Percentiles rank a stretch among this genome's conserved stretches.
phyloP scores from a whole-genome alignment of 2,329 filamentous ascomycete species.

The Cladophialophora chaetospira region DNA sequence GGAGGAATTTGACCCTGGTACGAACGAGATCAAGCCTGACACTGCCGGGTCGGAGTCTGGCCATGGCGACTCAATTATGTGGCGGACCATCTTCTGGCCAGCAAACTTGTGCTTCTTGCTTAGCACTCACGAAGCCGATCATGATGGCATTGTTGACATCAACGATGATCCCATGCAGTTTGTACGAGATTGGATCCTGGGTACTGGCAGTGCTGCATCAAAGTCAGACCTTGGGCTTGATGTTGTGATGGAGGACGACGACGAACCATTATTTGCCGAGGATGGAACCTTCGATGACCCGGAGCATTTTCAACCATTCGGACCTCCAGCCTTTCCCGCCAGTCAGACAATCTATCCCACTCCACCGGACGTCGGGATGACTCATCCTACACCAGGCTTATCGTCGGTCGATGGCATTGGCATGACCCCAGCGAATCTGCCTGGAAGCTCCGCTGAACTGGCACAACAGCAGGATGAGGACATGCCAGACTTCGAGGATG shows the following conservation, averaged over 20 bases:
- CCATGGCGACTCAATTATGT: conserved; percentile 37
- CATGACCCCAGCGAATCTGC: conserved; percentile 36
- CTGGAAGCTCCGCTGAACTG: conserved; percentile 8
- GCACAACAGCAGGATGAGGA: conserved; percentile 17
- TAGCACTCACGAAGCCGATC: conserved; percentile 29
- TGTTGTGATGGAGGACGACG: conserved; percentile 18
- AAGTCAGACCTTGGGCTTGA: conserved; percentile 1
- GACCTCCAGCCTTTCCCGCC: conserved; percentile 27
- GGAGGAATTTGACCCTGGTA: conserved; percentile 9
- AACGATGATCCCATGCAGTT: conserved; percentile 45
- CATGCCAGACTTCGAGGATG: conserved; percentile 25
- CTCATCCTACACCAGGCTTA: conserved; percentile 36
- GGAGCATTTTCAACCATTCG: conserved; percentile 29
- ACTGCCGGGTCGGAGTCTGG: conserved; percentile 28
- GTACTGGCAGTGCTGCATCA: conserved; percentile 21
- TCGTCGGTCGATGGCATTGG: conserved; percentile 38
- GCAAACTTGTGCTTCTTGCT: conserved; percentile 47
- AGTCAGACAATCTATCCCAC: conserved; percentile 53
- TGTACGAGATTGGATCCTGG: conserved; percentile 44
- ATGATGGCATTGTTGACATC: conserved; percentile 8
- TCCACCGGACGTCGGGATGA: conserved; percentile 52
- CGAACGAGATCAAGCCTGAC: neutral
- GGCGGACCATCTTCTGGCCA: conserved; percentile 50
- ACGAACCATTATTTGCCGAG: conserved; percentile 30
- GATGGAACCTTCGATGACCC: conserved; percentile 31